These are phyloP conservation scores for Phytophthora pseudosyringae DNA, from an alignment of 352 stramenopile genomes.

Conservation along the genomic window DNA sequence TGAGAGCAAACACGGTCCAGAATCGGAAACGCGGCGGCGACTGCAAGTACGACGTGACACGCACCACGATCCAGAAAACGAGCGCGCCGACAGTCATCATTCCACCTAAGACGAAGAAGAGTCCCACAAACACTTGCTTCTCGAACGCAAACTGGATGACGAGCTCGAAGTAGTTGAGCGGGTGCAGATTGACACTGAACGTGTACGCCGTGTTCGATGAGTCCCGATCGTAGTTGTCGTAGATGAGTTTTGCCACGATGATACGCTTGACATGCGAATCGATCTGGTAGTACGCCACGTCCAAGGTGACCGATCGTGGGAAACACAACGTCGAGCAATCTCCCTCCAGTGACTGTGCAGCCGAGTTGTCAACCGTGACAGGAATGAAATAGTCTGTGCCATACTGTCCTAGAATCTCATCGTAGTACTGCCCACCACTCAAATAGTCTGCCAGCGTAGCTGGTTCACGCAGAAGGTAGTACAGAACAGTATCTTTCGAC, in stretches of 20 bases:
- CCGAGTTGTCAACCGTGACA: conserved; percentile 91
- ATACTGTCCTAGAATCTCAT: conserved; percentile 52
- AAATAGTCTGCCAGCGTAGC: conserved; percentile 91
- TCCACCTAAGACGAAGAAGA: conserved; percentile 94
- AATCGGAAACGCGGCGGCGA: conserved; percentile 93
- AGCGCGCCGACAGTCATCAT: conserved; percentile 83
- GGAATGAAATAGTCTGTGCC: conserved; percentile 95
- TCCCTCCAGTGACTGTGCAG: conserved; percentile 72
- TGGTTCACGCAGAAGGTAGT: conserved; percentile 93
- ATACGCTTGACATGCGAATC: conserved; percentile 92
- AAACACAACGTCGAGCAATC: conserved; percentile 94
- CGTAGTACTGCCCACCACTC: conserved; percentile 73
- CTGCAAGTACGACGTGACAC: conserved; percentile 92
- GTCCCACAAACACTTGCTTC: conserved; percentile 90
- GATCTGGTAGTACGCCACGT: conserved; percentile 96
- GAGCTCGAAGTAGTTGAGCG: conserved; percentile 96
- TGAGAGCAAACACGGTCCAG: conserved; percentile 91
- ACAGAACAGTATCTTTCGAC: conserved; percentile 84
- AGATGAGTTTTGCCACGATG: conserved; percentile 88
- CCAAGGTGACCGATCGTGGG: conserved; percentile 91
- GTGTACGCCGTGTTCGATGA: conserved; percentile 85
- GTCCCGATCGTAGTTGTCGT: conserved; percentile 95
- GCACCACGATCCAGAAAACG: conserved; percentile 92
- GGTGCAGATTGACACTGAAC: conserved; percentile 92
- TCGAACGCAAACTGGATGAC: conserved; percentile 98